phyloP scores from a whole-genome alignment of 1,139 yeast species.

The Magnusiomyces tetraspermus region DNA sequence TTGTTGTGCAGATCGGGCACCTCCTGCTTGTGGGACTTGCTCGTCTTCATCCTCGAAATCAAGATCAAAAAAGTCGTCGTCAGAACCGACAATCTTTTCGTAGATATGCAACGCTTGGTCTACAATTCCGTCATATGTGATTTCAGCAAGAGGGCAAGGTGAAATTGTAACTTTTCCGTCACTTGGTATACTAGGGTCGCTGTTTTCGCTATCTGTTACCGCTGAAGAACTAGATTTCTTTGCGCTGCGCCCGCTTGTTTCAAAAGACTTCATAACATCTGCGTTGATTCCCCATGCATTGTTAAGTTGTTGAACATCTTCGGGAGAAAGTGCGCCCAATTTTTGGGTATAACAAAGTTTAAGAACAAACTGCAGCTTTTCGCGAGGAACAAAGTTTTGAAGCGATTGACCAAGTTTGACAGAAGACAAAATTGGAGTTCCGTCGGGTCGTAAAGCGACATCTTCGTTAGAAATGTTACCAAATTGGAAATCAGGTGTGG shows the following conservation, averaged over 20 bases:
- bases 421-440: conserved; percentile 64
- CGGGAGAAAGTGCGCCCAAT: neutral
- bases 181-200: neutral
- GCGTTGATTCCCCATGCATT: neutral
- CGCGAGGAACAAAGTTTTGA: conserved; percentile 74
- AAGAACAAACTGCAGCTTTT: conserved; percentile 64
- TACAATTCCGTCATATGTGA: conserved; percentile 83
- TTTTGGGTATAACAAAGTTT: conserved; percentile 71
- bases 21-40: conserved; percentile 14
- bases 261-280: neutral
- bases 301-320: conserved; percentile 16
- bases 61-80: conserved; percentile 90
- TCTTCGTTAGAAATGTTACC: conserved; percentile 50
- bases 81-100: conserved; percentile 74
- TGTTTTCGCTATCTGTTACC: no score
- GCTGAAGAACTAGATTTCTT: conserved; percentile 26
- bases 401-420: conserved; percentile 79
- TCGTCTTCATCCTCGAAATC: conserved; percentile 94
- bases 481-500: conserved; percentile 45
- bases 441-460: conserved; percentile 45
- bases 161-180: conserved; percentile 5
- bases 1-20: neutral
- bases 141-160: conserved; percentile 64
- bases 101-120: conserved; percentile 72
- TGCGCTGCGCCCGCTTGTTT: neutral